Percentiles rank a stretch among this genome's conserved stretches.
These are phyloP conservation scores for Candida berthetii DNA, from an alignment of 805 yeast genomes.

Conservation along the genomic window DNA sequence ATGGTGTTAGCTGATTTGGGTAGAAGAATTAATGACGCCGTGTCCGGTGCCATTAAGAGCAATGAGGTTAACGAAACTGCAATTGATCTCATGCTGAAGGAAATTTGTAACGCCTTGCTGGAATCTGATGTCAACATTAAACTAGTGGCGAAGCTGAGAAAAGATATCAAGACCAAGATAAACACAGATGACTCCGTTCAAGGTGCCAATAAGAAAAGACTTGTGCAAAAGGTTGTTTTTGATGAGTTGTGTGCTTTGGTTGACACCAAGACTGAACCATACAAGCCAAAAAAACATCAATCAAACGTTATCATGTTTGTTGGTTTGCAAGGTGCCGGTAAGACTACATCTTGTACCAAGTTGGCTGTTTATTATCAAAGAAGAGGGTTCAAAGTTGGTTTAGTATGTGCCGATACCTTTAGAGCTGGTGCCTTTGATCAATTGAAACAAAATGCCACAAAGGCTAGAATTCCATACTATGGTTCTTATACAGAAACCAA, in stretches of 20 bases:
- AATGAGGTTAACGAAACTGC: conserved; percentile 52
- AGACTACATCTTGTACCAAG: conserved; percentile 96
- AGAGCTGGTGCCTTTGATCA: conserved; percentile 99
- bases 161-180: conserved; percentile 56
- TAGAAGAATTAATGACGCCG: conserved; percentile 68
- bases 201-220: conserved; percentile 63
- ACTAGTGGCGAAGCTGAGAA: conserved; percentile 72
- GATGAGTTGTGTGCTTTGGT: conserved; percentile 88
- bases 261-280: conserved; percentile 57
- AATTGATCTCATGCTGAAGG: conserved; percentile 72
- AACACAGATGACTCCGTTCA: conserved; percentile 46
- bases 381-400: conserved; percentile 89
- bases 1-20: conserved; percentile 85
- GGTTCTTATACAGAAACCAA: conserved; percentile 95
- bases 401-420: conserved; percentile 98
- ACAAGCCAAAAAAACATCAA: conserved; percentile 81
- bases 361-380: conserved; percentile 91
- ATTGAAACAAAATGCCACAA: conserved; percentile 93
- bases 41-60: conserved; percentile 54
- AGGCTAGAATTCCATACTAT: conserved; percentile 88
- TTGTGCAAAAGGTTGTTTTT: conserved; percentile 86
- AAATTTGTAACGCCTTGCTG: conserved; percentile 81
- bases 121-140: conserved; percentile 93
- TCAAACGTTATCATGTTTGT: conserved; percentile 91
- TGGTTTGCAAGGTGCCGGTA: conserved; percentile 98